Evolutionary conservation across 2,329 filamentous ascomycete species (phyloP).

Genomic region (Fusarium anthophilum): DNA sequence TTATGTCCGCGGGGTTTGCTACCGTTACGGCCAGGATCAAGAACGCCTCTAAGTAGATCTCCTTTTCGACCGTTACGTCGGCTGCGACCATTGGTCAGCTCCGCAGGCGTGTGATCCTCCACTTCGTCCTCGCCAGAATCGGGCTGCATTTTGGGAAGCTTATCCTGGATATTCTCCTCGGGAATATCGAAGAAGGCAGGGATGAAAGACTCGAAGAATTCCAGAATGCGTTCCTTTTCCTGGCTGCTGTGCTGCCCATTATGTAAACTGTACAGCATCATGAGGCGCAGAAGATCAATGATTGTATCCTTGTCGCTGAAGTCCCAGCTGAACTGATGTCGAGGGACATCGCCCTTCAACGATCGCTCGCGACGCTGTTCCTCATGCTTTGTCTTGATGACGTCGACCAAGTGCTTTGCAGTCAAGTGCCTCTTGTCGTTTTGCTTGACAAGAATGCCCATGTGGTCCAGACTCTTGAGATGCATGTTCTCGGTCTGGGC

Average conservation of each 20-base stretch:
- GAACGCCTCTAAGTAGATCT: conserved; percentile 83
- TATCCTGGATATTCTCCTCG: conserved; percentile 73
- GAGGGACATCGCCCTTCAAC: conserved; percentile 68
- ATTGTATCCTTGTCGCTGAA: conserved; percentile 78
- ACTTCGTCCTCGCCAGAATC: conserved; percentile 79
- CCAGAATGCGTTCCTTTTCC: conserved; percentile 77
- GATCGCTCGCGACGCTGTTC: conserved; percentile 81
- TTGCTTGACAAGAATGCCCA: conserved; percentile 88
- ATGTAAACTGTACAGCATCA: conserved; percentile 71
- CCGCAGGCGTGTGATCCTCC: conserved; percentile 76
- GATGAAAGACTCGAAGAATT: conserved; percentile 81
- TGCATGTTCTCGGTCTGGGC: conserved; percentile 95
- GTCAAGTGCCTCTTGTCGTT: conserved; percentile 92
- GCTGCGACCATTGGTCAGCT: conserved; percentile 73
- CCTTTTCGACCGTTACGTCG: conserved; percentile 80
- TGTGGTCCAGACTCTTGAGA: conserved; percentile 95
- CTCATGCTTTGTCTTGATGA: conserved; percentile 92
- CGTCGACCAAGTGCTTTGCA: conserved; percentile 87
- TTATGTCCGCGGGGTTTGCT: conserved; percentile 77
- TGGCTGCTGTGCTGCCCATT: conserved; percentile 76
- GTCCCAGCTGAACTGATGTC: conserved; percentile 78
- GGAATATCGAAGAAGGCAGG: conserved; percentile 80
- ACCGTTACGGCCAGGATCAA: conserved; percentile 80
- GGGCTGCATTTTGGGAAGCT: conserved; percentile 73
- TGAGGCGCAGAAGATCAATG: conserved; percentile 68